A percentile compares a stretch with the other conserved stretches of the same genome.
Conservation (phyloP, 1,284 basidiomycete genomes). For the Trichosporon sp. region DNA sequence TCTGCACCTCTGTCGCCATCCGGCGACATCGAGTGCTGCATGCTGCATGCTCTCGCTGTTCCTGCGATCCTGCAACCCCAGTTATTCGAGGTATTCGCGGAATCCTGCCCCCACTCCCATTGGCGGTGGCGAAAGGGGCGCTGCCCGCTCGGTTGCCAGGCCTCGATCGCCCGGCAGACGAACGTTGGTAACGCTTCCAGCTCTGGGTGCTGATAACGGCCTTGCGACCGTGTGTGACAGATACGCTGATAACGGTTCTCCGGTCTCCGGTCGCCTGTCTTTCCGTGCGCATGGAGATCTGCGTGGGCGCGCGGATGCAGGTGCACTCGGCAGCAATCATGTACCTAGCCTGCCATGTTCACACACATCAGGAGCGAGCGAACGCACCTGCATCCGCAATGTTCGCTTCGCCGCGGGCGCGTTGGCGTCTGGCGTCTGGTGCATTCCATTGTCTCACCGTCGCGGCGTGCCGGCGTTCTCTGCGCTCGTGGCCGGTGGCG, state of each 20-base stretch:
- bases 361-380: background rate
- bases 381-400: background rate
- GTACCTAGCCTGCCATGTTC: background rate
- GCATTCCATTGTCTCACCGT: background rate
- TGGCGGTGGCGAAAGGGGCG: background rate
- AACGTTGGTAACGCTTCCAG: background rate
- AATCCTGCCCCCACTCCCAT: background rate
- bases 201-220: background rate
- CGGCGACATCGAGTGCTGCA: background rate
- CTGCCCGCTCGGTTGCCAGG: background rate
- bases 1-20: background rate
- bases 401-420: background rate
- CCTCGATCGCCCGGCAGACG: background rate
- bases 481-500: background rate
- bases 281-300: background rate
- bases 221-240: background rate
- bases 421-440: background rate
- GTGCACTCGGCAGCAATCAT: background rate
- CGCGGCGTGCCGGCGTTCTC: background rate
- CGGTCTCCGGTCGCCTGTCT: background rate
- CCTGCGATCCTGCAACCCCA: background rate
- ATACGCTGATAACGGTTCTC: background rate
- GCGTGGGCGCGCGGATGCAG: background rate
- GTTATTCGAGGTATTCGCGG: background rate
- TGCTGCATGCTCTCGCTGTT: background rate